phyloP scores from a whole-genome alignment of 208 protist species.

The Wallacemonas sp. region DNA sequence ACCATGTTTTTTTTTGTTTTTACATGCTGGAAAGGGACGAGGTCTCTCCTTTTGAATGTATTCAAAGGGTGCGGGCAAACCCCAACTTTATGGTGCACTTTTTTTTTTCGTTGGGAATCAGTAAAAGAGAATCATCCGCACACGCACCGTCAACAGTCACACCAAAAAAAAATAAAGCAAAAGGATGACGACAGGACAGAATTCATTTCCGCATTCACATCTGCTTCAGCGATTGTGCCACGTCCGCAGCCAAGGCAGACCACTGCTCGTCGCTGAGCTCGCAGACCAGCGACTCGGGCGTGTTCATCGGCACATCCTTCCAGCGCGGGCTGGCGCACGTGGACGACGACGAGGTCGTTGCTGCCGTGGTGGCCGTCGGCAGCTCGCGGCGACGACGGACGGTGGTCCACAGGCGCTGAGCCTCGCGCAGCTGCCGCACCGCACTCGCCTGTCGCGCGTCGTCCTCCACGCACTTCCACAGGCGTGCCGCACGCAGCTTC shows the following conservation, averaged over 20 bases:
- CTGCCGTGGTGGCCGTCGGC: conserved; percentile 6
- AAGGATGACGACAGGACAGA: background rate
- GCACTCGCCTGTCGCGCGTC: background rate
- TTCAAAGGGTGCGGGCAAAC: no score
- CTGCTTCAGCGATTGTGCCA: no score
- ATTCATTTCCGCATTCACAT: no score
- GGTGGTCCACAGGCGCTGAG: conserved; percentile 4
- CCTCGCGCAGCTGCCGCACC: conserved; percentile 11
- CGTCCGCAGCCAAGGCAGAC: no score
- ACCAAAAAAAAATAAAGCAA: background rate
- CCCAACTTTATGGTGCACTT: no score
- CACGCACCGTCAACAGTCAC: no score
- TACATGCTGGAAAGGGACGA: no score
- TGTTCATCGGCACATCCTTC: conserved; percentile 7
- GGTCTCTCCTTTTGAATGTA: no score
- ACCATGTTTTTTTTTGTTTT: no score
- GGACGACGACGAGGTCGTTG: no score
- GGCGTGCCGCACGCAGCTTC: conserved; percentile 29
- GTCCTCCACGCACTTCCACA: conserved; percentile 30
- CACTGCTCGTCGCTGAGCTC: background rate
- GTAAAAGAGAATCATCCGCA: no score
- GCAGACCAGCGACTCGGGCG: background rate
- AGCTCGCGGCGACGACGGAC: background rate
- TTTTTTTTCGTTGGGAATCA: no score
- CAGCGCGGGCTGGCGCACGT: background rate